phyloP scores from a whole-genome alignment of 2,329 filamentous ascomycete genomes.

The Magnaporthiopsis incrustans region DNA sequence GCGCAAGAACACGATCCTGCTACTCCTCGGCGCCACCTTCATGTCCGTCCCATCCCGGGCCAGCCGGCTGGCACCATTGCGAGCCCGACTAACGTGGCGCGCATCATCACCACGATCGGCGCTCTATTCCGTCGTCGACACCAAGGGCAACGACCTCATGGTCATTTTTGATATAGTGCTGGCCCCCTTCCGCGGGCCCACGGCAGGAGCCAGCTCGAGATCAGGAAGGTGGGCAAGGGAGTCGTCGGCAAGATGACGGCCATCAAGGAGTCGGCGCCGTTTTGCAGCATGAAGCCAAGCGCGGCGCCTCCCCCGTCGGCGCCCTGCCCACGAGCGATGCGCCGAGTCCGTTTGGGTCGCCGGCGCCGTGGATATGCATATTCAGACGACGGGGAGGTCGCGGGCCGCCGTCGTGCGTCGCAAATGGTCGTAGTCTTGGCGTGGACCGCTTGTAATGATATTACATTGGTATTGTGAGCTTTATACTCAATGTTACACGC shows the following conservation, averaged over 20 bases:
- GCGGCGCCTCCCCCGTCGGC: not conserved
- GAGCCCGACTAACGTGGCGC: constrained; percentile 3
- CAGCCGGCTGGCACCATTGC: constrained; percentile 9
- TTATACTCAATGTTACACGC: too few species aligned
- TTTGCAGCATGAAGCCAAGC: not conserved
- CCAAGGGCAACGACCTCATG: constrained; percentile 11
- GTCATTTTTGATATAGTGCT: constrained; percentile 14
- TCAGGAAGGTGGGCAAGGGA: constrained; percentile 7
- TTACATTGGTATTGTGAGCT: too few species aligned
- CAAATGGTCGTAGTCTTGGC: too few species aligned
- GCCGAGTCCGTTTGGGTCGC: not conserved
- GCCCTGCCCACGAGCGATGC: too few species aligned
- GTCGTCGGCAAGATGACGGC: not conserved
- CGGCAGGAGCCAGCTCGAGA: constrained; percentile 4
- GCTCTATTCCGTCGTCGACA: constrained; percentile 13
- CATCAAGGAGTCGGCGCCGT: not conserved
- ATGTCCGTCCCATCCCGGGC: constrained; percentile 19
- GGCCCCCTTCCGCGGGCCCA: constrained; percentile 7
- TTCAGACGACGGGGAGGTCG: too few species aligned
- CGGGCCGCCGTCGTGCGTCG: too few species aligned
- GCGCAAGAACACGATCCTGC: constrained; percentile 19
- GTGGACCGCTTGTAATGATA: too few species aligned
- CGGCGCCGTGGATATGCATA: too few species aligned
- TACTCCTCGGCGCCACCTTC: constrained; percentile 20
- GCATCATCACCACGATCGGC: constrained; percentile 7